Base-by-base conservation (phyloP, 169 alveolate species). In the Plasmodium relictum region DNA sequence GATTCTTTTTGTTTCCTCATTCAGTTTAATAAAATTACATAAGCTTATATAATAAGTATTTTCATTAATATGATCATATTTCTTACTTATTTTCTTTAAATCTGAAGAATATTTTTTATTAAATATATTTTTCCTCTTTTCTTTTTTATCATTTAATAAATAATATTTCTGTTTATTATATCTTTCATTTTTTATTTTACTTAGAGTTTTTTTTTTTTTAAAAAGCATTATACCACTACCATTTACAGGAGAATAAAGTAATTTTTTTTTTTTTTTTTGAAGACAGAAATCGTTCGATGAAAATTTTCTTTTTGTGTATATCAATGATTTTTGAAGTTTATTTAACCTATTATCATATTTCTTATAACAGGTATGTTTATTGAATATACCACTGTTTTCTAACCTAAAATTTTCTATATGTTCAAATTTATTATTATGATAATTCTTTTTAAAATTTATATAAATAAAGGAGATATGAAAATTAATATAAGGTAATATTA, bases 161-260 rank as follows among this genome's bases (percentile, higher is more conserved):
- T 73, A 83, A 83, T 83, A 66, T 56, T 68, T 83, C 45, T 83
- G 91, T 31, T 66, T 83, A 45, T 83, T 66, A 2, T 56, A 52
- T 31, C 73, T 68, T 16, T 83, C 91, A 42, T 83, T 66, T 56
- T 83, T 83, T 9, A 58, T 52, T 66, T 68, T 80, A 65, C 62
- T 80, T 65, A 54, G 54, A 37, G 72, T 74, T 26, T 66, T 83
- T 39, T 76, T 62, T 54, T 26, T 69, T 48, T 24, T 62, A 76
- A 52, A 3, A 52, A 1, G n/a, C n/a, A 22, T 54, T 54, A 18
- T 54, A 3, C 14, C 14, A 54, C 20, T 54, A 18, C 20, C 22
- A 18, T 54, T 54, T 54, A 8, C n/a, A 12, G 63, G 22, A 6
- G 20, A 12, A 18, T 54, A 18, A 12, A 54, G 14, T 14, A 44